Evolutionary conservation across 2,329 filamentous ascomycete species (phyloP).

Genomic region (Fusarium tjaetaba): DNA sequence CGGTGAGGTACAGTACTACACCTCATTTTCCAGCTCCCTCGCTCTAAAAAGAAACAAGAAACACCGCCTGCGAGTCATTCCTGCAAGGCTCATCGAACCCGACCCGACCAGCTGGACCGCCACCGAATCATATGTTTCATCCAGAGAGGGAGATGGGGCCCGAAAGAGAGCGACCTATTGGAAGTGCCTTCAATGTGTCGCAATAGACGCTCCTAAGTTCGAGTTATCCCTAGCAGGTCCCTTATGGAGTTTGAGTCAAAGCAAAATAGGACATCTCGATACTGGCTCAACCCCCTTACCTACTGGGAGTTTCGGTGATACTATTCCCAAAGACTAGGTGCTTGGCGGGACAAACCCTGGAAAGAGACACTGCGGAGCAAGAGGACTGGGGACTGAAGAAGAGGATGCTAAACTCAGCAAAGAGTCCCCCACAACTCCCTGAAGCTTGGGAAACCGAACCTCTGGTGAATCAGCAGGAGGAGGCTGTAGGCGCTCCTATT

Average conservation of each 20-base stretch:
- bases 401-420: background rate
- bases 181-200: background rate
- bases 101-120: constrained; percentile 10
- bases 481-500: background rate
- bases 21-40: background rate
- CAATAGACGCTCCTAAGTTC: background rate
- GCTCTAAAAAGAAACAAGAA: background rate
- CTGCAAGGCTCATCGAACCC: constrained; percentile 12
- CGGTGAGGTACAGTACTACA: background rate
- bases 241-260: too few species aligned
- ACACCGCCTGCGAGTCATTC: constrained; percentile 24
- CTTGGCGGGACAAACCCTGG: too few species aligned
- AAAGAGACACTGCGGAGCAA: background rate
- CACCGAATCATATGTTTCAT: constrained; percentile 27
- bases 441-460: background rate
- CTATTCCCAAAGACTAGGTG: too few species aligned
- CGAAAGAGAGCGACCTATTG: background rate
- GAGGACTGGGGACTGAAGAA: background rate
- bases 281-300: too few species aligned
- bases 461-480: background rate
- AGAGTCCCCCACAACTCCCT: background rate
- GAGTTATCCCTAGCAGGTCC: too few species aligned
- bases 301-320: too few species aligned
- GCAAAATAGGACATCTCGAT: too few species aligned
- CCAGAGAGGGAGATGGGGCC: background rate